Conservation (phyloP, 139 green algal genomes). For the Ettlia oleoabundans region DNA sequence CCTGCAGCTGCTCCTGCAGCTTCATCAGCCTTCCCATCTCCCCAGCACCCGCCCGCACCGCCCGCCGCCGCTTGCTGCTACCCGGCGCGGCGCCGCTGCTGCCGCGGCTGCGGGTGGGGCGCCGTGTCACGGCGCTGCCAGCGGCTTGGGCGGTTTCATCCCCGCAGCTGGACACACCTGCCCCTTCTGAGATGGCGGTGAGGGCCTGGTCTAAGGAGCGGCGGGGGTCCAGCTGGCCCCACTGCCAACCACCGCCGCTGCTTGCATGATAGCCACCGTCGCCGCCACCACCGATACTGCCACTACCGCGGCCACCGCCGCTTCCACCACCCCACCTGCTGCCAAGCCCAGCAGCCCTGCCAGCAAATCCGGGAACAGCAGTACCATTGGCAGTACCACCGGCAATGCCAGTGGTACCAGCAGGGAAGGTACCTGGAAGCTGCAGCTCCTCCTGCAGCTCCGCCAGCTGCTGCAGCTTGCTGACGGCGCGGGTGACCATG, state of each 20-base stretch:
- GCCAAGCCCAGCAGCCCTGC: too few relatives aligned
- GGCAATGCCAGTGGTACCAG: background rate
- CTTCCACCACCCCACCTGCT: background rate
- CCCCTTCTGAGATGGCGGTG: background rate
- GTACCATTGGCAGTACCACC: too few relatives aligned
- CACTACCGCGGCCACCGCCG: background rate
- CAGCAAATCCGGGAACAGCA: too few relatives aligned
- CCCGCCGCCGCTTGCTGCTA: background rate
- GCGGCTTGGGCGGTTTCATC: background rate
- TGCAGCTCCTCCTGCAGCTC: slow-evolving; percentile 19
- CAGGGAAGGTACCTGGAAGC: background rate
- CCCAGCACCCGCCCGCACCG: background rate
- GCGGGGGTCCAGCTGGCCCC: background rate
- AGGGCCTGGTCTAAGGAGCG: slow-evolving; percentile 3
- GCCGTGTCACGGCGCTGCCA: background rate
- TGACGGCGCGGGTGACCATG: slow-evolving; percentile 7
- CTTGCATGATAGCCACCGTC: background rate
- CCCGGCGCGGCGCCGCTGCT: background rate
- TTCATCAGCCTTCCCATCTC: background rate
- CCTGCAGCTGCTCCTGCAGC: slow-evolving; percentile 22
- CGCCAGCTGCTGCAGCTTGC: slow-evolving; percentile 30
- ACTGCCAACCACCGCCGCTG: background rate
- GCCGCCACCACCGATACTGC: background rate
- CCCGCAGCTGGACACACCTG: background rate
- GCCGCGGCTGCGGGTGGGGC: background rate